Evolutionary conservation across 441 rosid species (phyloP).

Genomic region (Populus hybrid): DNA sequence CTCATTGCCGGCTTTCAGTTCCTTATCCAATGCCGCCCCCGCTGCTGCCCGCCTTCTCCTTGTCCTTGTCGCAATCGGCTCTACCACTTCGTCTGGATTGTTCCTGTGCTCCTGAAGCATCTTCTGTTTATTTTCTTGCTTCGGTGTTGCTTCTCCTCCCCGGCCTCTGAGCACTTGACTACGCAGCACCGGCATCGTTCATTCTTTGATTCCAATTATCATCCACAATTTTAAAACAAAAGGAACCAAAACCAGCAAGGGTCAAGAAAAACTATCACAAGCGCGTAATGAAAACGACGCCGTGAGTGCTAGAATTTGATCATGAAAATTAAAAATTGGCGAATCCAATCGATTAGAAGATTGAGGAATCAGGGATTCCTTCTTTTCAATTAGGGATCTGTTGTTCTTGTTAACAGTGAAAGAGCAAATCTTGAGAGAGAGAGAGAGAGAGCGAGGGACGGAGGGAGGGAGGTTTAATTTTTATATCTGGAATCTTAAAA

Average conservation of each 20-base stretch:
- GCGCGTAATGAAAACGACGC: no score
- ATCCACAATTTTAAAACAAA: neutral
- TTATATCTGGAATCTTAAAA: no score
- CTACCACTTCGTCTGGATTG: slow-evolving; percentile 33
- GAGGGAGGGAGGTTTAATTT: no score
- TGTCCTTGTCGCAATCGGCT: slow-evolving; percentile 52
- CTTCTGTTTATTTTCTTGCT: no score
- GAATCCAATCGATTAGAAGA: no score
- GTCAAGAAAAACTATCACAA: no score
- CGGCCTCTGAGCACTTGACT: slow-evolving; percentile 57
- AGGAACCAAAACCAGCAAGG: neutral
- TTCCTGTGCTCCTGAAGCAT: neutral
- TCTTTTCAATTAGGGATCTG: no score
- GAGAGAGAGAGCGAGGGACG: no score
- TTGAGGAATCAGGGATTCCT: no score
- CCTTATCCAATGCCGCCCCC: slow-evolving; percentile 11
- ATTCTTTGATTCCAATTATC: slow-evolving; percentile 34
- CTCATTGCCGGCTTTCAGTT: neutral
- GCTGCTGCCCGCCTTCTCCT: slow-evolving; percentile 26
- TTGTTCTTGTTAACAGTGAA: neutral
- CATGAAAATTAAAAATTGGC: no score
- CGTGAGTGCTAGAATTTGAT: no score
- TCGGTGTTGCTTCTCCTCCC: slow-evolving; percentile 5
- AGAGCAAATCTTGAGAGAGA: neutral
- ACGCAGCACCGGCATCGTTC: slow-evolving; percentile 77